These are phyloP conservation scores for Trichoderma sp. DNA, from an alignment of 2,329 filamentous ascomycete genomes.

Conservation along the genomic window DNA sequence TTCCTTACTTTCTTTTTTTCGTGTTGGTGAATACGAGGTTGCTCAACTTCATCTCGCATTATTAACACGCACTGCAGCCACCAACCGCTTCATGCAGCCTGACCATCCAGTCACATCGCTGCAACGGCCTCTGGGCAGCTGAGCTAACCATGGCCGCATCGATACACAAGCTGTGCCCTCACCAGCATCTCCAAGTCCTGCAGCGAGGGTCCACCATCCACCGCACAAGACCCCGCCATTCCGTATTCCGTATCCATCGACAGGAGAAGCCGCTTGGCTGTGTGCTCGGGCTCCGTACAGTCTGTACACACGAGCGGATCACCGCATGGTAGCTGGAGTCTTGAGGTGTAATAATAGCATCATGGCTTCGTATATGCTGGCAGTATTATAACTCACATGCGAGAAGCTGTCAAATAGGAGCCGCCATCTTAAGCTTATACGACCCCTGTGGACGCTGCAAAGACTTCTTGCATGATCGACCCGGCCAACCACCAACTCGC, in stretches of 20 bases:
- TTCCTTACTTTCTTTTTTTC: not conserved
- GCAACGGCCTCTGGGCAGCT: not conserved
- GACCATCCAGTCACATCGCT: not conserved
- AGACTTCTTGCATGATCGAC: not conserved
- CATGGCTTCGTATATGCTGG: not conserved
- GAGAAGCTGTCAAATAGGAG: not conserved
- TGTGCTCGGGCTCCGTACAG: not conserved
- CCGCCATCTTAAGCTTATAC: slow-evolving; percentile 1
- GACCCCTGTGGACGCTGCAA: not conserved
- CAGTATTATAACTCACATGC: not conserved
- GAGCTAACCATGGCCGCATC: not conserved
- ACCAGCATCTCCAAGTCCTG: not conserved
- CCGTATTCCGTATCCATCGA: not conserved
- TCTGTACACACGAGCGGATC: not conserved
- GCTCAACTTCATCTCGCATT: not conserved
- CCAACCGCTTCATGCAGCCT: not conserved
- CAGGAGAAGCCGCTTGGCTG: not conserved
- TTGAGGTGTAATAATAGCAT: slow-evolving; percentile 7
- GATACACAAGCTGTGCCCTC: not conserved
- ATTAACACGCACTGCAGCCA: not conserved
- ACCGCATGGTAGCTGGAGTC: not conserved
- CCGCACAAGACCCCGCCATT: not conserved
- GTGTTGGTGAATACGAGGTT: slow-evolving; percentile 10
- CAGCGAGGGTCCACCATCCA: not conserved
- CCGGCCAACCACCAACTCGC: not conserved